These are phyloP conservation scores for Lactarius pseudohatsudake DNA, from an alignment of 768 basidiomycete genomes.

Conservation along the genomic window DNA sequence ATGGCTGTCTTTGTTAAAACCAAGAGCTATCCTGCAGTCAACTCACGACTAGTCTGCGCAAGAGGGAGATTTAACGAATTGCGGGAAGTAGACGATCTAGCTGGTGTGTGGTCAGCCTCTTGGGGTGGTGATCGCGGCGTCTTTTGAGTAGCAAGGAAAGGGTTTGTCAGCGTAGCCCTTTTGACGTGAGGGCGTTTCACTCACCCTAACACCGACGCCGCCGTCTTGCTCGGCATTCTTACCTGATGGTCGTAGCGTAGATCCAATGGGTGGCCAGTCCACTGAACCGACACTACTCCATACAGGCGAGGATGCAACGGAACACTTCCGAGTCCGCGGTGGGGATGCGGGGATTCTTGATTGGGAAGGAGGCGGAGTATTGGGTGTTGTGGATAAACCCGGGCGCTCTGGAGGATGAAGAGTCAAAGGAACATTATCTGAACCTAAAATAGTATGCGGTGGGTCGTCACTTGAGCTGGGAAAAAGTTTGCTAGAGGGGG, in stretches of 20 bases:
- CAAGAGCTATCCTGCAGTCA: neutral
- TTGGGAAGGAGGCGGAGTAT: too few species aligned
- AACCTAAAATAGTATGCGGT: neutral
- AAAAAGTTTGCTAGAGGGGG: neutral
- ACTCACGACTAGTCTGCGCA: neutral
- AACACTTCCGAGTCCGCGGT: neutral
- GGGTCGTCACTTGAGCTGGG: neutral
- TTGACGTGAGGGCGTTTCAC: neutral
- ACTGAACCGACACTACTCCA: neutral
- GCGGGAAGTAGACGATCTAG: neutral
- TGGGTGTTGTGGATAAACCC: neutral
- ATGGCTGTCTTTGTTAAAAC: neutral
- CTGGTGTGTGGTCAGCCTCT: neutral
- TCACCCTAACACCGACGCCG: neutral
- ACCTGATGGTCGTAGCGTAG: neutral
- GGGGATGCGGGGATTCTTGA: neutral
- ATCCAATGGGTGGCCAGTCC: slow-evolving; percentile 25
- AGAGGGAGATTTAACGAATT: neutral
- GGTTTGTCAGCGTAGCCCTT: neutral
- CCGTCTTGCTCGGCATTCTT: neutral
- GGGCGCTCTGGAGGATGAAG: neutral
- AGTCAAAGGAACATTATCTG: neutral
- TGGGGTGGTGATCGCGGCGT: neutral
- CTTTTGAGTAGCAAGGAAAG: neutral
- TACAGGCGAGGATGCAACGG: slow-evolving; percentile 2